Evolutionary conservation across 495 filamentous ascomycete species (phyloP).

Genomic region (Staphylotrichum tortipilum): DNA sequence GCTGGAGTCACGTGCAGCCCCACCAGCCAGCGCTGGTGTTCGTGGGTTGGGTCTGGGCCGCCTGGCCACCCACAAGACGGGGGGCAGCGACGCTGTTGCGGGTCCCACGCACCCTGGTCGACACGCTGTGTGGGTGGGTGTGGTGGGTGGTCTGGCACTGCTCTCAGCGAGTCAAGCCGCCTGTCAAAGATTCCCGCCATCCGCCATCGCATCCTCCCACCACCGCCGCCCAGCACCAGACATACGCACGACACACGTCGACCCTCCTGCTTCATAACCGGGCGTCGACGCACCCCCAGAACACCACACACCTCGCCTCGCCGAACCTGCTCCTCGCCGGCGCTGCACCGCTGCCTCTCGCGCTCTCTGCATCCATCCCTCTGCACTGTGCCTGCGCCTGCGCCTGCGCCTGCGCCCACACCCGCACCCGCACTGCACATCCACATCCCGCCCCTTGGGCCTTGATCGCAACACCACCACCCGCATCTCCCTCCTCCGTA

Average conservation of each 20-base stretch:
- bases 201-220: neutral
- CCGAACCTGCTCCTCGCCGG: neutral
- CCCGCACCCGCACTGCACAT: neutral
- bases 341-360: neutral
- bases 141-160: slow-evolving; percentile 1
- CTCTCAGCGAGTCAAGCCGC: slow-evolving; percentile 8
- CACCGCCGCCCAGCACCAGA: neutral
- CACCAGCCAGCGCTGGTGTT: too few species aligned
- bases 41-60: too few species aligned
- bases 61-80: neutral
- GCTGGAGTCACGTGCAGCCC: slow-evolving; percentile 1
- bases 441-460: slow-evolving; percentile 1
- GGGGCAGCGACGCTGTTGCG: slow-evolving; percentile 4
- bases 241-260: too few species aligned
- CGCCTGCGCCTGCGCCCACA: neutral
- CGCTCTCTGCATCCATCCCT: too few species aligned
- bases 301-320: neutral
- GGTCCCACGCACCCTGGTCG: slow-evolving; percentile 5
- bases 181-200: slow-evolving; percentile 9
- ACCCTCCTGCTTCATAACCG: neutral
- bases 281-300: neutral
- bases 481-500: neutral
- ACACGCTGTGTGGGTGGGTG: neutral
- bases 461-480: neutral
- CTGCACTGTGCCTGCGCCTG: too few species aligned